These are phyloP conservation scores for Solanum paucissectum DNA, from an alignment of 257 asterid species.

Conservation along the genomic window DNA sequence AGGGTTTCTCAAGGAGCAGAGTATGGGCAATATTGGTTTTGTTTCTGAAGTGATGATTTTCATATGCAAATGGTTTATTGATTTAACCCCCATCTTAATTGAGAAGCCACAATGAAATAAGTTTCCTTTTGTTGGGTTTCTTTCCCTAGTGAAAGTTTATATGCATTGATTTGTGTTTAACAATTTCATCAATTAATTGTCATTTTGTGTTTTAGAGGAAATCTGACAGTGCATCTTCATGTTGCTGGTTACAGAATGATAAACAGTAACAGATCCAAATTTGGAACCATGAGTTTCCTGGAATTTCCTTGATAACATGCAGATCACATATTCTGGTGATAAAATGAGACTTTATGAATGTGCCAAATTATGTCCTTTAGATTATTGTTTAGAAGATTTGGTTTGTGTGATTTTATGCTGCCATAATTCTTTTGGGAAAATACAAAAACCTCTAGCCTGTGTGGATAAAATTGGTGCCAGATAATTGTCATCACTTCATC, in stretches of 20 bases:
- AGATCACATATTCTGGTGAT: not conserved
- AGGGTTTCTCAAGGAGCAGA: not conserved
- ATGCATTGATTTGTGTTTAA: not conserved
- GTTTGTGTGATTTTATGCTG: not conserved
- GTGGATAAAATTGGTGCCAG: not conserved
- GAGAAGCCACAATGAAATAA: not conserved
- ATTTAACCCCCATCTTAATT: not conserved
- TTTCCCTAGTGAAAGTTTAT: not conserved
- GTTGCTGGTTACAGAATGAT: not conserved
- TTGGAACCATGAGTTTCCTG: not conserved
- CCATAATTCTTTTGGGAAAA: not conserved
- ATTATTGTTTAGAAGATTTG: not conserved
- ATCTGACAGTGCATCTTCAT: not conserved
- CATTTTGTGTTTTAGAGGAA: not conserved
- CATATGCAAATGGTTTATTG: not conserved
- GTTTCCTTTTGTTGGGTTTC: not conserved
- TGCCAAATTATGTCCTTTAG: not conserved
- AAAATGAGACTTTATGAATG: not conserved
- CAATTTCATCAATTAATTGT: not conserved
- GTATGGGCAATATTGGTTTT: not conserved
- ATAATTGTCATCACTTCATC: not conserved
- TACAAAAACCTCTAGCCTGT: not conserved
- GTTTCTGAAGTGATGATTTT: not conserved
- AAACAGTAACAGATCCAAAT: not conserved
- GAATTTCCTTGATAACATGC: not conserved